Evolutionary conservation across 257 asterid genomes (phyloP).

Genomic region (Rubia yunnanensis): DNA sequence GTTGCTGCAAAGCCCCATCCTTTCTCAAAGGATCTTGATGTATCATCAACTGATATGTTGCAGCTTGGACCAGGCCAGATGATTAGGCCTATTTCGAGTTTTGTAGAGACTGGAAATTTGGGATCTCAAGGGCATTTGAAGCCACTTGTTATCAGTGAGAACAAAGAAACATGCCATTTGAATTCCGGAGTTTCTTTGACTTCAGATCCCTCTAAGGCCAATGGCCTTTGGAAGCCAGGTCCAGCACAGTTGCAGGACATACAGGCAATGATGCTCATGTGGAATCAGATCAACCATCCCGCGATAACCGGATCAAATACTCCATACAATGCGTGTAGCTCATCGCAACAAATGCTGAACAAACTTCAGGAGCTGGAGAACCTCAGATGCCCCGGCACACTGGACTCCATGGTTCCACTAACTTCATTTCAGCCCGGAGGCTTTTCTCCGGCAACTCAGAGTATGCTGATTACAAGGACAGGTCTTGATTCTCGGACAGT

Average conservation of each 20-base stretch:
- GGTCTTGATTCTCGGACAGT: conserved; percentile 27
- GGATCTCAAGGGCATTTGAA: conserved; percentile 16
- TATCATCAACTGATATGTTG: conserved; percentile 25
- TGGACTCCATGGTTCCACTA: conserved; percentile 27
- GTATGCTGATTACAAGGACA: conserved; percentile 29
- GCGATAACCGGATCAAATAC: conserved; percentile 9
- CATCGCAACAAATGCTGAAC: conserved; percentile 25
- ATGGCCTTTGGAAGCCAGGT: conserved; percentile 10
- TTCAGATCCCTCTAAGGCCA: conserved; percentile 13
- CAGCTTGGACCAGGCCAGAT: conserved; percentile 14
- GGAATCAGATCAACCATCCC: conserved; percentile 9
- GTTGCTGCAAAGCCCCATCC: conserved; percentile 18
- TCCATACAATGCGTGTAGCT: conserved; percentile 13
- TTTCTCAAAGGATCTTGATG: conserved; percentile 18
- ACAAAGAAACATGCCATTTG: conserved; percentile 14
- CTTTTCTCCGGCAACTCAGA: conserved; percentile 47
- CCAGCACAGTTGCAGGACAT: conserved; percentile 19
- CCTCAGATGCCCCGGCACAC: conserved; percentile 41
- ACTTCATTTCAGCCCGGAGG: conserved; percentile 28
- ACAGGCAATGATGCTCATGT: conserved; percentile 14
- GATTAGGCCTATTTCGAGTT: conserved; percentile 15
- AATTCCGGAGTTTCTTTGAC: conserved; percentile 12
- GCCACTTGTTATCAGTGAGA: conserved; percentile 14
- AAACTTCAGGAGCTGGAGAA: conserved; percentile 28
- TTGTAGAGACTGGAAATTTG: conserved; percentile 20